Conservation (phyloP, 805 yeast species). For the Vanderwaltozyma yarrowii region DNA sequence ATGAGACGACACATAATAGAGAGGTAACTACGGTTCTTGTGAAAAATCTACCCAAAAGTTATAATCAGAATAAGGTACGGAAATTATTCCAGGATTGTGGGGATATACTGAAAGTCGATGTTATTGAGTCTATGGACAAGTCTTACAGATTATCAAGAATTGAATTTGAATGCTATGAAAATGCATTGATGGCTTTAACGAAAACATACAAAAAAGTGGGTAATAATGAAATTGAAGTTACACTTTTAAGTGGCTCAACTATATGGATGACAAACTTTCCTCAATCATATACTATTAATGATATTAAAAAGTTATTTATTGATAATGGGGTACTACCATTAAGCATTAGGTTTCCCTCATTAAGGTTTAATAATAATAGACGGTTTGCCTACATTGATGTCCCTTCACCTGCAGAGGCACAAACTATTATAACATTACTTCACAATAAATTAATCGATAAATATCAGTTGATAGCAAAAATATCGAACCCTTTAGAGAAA, state of each 20-base stretch:
- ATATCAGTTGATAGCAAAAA: conserved; percentile 41
- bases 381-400: conserved; percentile 70
- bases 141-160: conserved; percentile 37
- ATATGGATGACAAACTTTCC: conserved; percentile 73
- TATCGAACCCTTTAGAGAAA: conserved; percentile 48
- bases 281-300: conserved; percentile 35
- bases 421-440: conserved; percentile 32
- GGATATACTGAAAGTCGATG: conserved; percentile 30
- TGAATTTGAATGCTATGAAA: conserved; percentile 43
- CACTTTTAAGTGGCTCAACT: conserved; percentile 38
- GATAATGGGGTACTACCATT: conserved; percentile 32
- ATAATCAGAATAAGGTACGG: conserved; percentile 32
- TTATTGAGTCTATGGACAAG: conserved; percentile 13
- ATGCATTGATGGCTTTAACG: conserved; percentile 49
- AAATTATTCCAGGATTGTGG: conserved; percentile 56
- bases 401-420: conserved; percentile 33
- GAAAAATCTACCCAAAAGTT: conserved; percentile 33
- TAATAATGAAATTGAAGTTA: conserved; percentile 36
- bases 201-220: conserved; percentile 42
- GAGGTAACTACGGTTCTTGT: conserved; percentile 53
- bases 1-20: conserved; percentile 24
- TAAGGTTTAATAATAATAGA: conserved; percentile 42
- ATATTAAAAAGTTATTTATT: conserved; percentile 34
- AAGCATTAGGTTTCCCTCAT: conserved; percentile 55
- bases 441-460: conserved; percentile 33